Conservation (phyloP, 116 monocot genomes). For the Cymodocea nodosa region DNA sequence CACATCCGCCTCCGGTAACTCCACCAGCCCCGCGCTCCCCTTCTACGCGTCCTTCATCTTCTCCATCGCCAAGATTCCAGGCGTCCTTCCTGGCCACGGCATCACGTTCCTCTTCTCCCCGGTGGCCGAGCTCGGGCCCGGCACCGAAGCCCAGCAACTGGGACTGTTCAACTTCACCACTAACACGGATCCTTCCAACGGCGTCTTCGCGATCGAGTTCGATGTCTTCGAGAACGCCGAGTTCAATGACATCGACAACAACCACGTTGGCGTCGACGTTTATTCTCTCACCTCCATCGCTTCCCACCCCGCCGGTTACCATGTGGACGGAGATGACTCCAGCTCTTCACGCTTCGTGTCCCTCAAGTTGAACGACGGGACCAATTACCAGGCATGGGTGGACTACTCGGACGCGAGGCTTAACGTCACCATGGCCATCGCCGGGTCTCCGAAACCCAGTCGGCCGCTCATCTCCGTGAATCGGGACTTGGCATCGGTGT, state of each 20-base stretch:
- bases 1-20: neutral
- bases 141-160: conserved; percentile 17
- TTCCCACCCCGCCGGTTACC: conserved; percentile 12
- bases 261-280: conserved; percentile 32
- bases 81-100: conserved; percentile 21
- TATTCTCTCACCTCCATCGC: conserved; percentile 14
- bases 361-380: conserved; percentile 14
- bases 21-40: neutral
- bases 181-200: conserved; percentile 10
- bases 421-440: conserved; percentile 25
- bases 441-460: conserved; percentile 7
- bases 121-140: neutral
- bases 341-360: neutral
- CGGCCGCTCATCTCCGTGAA: conserved; percentile 16
- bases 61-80: conserved; percentile 18
- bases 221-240: conserved; percentile 34
- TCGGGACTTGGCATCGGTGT: conserved; percentile 14
- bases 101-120: conserved; percentile 40
- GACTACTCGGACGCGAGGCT: conserved; percentile 20
- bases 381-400: conserved; percentile 31
- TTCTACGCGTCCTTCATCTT: conserved; percentile 34
- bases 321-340: neutral
- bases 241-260: conserved; percentile 23
- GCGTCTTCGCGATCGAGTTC: conserved; percentile 32
- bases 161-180: conserved; percentile 30